Conservation (phyloP, 192 early-diverging fungal genomes). For the Coemansia biformis region DNA sequence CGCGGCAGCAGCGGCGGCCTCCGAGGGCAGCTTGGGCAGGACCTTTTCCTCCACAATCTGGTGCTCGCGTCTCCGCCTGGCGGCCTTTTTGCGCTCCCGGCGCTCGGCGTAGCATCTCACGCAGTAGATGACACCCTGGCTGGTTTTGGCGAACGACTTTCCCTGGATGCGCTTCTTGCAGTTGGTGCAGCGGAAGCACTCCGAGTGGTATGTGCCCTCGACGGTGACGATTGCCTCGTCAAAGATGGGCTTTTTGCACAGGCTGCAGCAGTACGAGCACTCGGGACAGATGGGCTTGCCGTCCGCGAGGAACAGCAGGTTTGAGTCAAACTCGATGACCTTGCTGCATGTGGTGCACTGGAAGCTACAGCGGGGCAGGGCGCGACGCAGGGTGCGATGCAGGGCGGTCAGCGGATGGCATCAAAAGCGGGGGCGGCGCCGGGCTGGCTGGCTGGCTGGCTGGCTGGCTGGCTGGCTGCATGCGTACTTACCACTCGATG, state of each 20-base stretch:
- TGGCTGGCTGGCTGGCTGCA: no score
- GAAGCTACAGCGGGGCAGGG: slow-evolving; percentile 46
- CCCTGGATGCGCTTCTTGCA: slow-evolving; percentile 71
- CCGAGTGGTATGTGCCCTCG: slow-evolving; percentile 73
- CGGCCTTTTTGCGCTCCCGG: slow-evolving; percentile 59
- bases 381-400: neutral
- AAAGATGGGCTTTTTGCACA: slow-evolving; percentile 67
- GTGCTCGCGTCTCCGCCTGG: slow-evolving; percentile 50
- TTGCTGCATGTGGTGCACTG: slow-evolving; percentile 69
- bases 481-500: slow-evolving; percentile 65
- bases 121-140: slow-evolving; percentile 71
- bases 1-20: slow-evolving; percentile 14
- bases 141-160: slow-evolving; percentile 74
- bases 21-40: slow-evolving; percentile 42
- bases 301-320: slow-evolving; percentile 67
- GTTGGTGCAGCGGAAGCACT: slow-evolving; percentile 72
- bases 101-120: slow-evolving; percentile 66
- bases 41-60: slow-evolving; percentile 43
- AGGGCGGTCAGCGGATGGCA: neutral
- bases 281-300: slow-evolving; percentile 81
- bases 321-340: slow-evolving; percentile 70
- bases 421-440: no score
- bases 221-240: slow-evolving; percentile 84
- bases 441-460: neutral
- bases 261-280: slow-evolving; percentile 71